Evolutionary conservation across 345 rosid genomes (phyloP), one percentile per base, ranked within the genome.

Genomic region (Euphorbia lathyris): DNA sequence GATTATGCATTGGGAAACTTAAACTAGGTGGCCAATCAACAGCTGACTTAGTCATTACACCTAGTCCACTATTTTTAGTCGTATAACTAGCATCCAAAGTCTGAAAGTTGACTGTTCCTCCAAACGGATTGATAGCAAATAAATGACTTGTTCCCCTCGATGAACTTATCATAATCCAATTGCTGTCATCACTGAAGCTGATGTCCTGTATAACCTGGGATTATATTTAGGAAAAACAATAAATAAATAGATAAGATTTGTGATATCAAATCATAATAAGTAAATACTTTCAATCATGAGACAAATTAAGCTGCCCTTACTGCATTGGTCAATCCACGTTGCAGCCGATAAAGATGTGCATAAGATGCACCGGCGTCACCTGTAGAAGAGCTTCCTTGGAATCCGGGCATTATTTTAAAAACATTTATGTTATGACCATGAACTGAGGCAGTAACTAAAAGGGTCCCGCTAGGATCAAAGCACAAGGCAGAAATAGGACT

Each of bases 301-400:
- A 47, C 42, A 11, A 57, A 66, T 19, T 48, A 38, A 16, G 43
- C 68, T 50, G 67, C 61, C 58, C 92, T 83, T 88, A 91, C 99
- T 22, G 97, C 99, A 81, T 91, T 87, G 29, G 97, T 95, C 13
- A 95, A 79, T 77, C 99, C 99, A 70, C 99, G 97, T 67, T 92
- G 97, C 71, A 95, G 87, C 86, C 82, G 79, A 84, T 87, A 95
- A 70, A 95, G 86, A 83, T 95, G 97, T 23, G 79, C 78, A 74
- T 78, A 86, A 48, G 97, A 77, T 64, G 80, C 61, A 29, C 74
- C 78, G 63, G 29, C 78, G 76, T 81, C 85, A 19, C 77, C 66
- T 12, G 78, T 50, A 38, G 84, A 66, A 22, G 82, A 82, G 75
- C 80, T 74, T 74, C 83, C 84, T 65, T 60, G 70, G 30, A 50